These are phyloP conservation scores for Metschnikowia matae DNA, from an alignment of 805 yeast species.

Conservation along the genomic window DNA sequence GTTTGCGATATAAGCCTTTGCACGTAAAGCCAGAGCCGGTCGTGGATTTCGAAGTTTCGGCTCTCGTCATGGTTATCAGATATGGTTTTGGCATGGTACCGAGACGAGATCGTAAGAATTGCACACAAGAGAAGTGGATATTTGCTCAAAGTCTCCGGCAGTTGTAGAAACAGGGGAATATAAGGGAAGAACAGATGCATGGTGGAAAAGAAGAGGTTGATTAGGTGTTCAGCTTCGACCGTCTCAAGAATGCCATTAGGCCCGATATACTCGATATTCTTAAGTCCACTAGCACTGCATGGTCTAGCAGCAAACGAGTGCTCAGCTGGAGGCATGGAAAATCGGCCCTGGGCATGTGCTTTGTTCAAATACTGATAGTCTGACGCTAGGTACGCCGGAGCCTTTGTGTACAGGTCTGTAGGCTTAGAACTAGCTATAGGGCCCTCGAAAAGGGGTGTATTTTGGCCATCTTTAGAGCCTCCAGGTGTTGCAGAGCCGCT, in stretches of 20 bases:
- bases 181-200: constrained; percentile 91
- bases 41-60: constrained; percentile 63
- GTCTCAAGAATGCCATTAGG: constrained; percentile 54
- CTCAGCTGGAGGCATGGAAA: constrained; percentile 43
- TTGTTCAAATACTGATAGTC: background rate
- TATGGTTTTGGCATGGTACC: constrained; percentile 62
- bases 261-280: constrained; percentile 66
- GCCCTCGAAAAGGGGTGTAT: background rate
- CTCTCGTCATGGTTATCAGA: constrained; percentile 24
- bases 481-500: background rate
- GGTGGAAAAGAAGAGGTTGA: constrained; percentile 62
- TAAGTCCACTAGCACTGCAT: constrained; percentile 42
- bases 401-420: background rate
- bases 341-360: constrained; percentile 16
- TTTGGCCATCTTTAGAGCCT: background rate
- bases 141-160: constrained; percentile 61
- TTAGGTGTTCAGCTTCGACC: constrained; percentile 53
- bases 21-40: constrained; percentile 77
- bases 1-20: constrained; percentile 79
- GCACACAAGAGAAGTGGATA: constrained; percentile 82
- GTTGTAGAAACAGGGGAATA: constrained; percentile 69
- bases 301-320: constrained; percentile 43
- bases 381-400: background rate
- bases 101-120: constrained; percentile 70
- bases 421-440: background rate